Percentiles rank a stretch among this genome's conserved stretches.
phyloP scores from a whole-genome alignment of 2,329 filamentous ascomycete genomes.

The Colletotrichum paranaense region DNA sequence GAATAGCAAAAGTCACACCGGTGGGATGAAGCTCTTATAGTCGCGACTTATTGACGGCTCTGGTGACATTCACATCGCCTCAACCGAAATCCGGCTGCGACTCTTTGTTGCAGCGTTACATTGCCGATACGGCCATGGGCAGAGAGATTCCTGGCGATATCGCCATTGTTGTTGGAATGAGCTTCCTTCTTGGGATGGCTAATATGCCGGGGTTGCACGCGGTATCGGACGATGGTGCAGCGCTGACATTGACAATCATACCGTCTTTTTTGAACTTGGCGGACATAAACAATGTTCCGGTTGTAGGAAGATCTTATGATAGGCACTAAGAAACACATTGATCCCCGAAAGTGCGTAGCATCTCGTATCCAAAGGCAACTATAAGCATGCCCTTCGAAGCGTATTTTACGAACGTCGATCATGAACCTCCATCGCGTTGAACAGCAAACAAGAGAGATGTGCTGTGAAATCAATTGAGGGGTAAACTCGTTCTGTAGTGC shows the following conservation, averaged over 20 bases:
- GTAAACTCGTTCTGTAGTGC: neutral
- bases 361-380: no score
- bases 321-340: no score
- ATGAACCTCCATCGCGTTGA: neutral
- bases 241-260: no score
- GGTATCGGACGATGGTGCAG: neutral
- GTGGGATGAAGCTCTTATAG: neutral
- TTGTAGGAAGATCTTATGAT: no score
- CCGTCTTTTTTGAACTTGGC: no score
- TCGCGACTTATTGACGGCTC: neutral
- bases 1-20: neutral
- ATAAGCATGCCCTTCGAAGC: no score
- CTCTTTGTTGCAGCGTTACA: slow-evolving; percentile 14
- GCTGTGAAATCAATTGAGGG: slow-evolving; percentile 3
- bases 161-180: slow-evolving; percentile 20
- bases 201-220: neutral
- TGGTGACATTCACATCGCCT: neutral
- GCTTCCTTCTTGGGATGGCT: slow-evolving; percentile 30
- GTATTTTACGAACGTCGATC: neutral
- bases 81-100: no score
- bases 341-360: no score
- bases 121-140: slow-evolving; percentile 23
- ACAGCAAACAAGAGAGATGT: neutral
- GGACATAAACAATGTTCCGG: no score
- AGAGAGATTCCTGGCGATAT: slow-evolving; percentile 17